Conservation (phyloP, 208 protist genomes). For the Sergeia podlipaevii region DNA sequence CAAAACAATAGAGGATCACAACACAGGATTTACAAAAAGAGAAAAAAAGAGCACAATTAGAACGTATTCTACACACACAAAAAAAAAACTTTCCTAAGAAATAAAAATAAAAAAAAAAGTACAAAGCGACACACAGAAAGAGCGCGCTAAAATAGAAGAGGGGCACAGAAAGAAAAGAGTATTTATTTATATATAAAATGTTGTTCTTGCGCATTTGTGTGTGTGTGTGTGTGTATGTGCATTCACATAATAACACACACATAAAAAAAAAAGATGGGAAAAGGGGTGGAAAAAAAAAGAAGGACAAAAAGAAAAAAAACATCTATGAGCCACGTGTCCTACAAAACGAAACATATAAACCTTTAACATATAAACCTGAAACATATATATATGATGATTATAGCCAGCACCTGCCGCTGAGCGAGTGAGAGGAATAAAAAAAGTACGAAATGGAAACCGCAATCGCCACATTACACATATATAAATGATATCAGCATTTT, state of each 20-base stretch:
- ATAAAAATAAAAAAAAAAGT: slow-evolving; percentile 8
- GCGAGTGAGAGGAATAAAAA: slow-evolving; percentile 1
- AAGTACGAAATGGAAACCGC: neutral
- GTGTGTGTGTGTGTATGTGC: neutral
- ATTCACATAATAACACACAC: neutral
- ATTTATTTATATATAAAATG: neutral
- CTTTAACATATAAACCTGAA: slow-evolving; percentile 2
- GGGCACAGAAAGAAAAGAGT: neutral
- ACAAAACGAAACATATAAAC: neutral
- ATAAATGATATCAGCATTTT: neutral
- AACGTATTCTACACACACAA: neutral
- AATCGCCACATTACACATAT: slow-evolving; percentile 1
- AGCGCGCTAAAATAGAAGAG: neutral
- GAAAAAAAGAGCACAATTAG: too few relatives aligned
- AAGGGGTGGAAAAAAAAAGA: slow-evolving; percentile 4
- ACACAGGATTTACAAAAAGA: too few relatives aligned
- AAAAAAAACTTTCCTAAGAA: neutral
- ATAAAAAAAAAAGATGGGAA: slow-evolving; percentile 8
- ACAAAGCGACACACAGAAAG: neutral
- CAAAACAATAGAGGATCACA: too few relatives aligned
- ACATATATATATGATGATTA: neutral
- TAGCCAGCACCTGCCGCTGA: neutral
- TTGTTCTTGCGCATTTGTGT: neutral
- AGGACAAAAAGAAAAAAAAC: slow-evolving; percentile 10
- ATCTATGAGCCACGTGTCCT: neutral